phyloP scores from a whole-genome alignment of 2,329 filamentous ascomycete genomes.

The Botrytis paeoniae region DNA sequence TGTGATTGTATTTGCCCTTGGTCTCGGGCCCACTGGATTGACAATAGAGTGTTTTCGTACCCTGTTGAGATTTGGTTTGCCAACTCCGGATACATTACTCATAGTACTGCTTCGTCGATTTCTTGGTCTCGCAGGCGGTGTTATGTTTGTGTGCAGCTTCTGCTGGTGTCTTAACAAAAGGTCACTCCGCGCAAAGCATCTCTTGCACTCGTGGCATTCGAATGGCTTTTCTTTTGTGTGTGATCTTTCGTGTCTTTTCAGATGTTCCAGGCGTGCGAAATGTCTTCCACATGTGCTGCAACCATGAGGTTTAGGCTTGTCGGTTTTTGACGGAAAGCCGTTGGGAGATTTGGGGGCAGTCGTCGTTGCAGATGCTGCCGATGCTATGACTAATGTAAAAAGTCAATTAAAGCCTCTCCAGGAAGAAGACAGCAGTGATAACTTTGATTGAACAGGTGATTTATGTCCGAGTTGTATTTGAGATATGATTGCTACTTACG shows the following conservation, averaged over 20 bases:
- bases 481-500: constrained; percentile 29
- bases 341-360: constrained; percentile 31
- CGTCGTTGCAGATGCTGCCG: constrained; percentile 25
- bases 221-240: constrained; percentile 98
- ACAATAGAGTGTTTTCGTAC: constrained; percentile 92
- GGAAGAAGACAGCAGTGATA: neutral
- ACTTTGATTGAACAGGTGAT: neutral
- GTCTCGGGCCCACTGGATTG: constrained; percentile 69
- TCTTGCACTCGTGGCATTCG: constrained; percentile 88
- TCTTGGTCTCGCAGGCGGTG: constrained; percentile 80
- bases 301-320: constrained; percentile 93
- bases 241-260: constrained; percentile 97
- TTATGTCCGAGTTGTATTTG: neutral
- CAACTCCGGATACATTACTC: constrained; percentile 60
- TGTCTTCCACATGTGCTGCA: constrained; percentile 88
- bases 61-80: constrained; percentile 64
- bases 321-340: constrained; percentile 77
- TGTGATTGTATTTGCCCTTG: constrained; percentile 92
- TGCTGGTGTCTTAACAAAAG: constrained; percentile 93
- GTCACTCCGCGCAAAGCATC: constrained; percentile 93
- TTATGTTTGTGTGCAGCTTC: constrained; percentile 92
- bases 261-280: constrained; percentile 90
- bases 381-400: neutral
- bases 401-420: neutral
- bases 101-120: constrained; percentile 85